phyloP scores from a whole-genome alignment of 306 rosid genomes.

The Cucumis hystrix region DNA sequence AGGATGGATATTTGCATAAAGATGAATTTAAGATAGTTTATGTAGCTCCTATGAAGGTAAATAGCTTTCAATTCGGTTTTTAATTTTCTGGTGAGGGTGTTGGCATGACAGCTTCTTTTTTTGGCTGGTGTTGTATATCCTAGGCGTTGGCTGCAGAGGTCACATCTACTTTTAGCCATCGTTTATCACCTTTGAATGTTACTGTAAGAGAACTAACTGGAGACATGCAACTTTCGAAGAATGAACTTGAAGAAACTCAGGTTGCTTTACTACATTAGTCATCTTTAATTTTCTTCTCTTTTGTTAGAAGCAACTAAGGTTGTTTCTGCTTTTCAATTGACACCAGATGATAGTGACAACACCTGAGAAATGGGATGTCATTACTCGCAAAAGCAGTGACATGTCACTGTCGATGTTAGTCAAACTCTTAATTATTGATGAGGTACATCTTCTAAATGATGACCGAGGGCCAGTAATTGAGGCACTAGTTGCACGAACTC shows the following conservation, averaged over 20 bases:
- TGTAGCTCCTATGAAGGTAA: slow-evolving; percentile 99
- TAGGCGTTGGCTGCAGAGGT: slow-evolving; percentile 99
- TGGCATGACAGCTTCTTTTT: background rate
- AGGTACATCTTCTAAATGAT: slow-evolving; percentile 92
- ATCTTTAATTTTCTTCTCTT: slow-evolving; percentile 8
- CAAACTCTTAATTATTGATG: slow-evolving; percentile 91
- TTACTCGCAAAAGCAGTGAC: slow-evolving; percentile 97
- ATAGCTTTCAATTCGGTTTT: background rate
- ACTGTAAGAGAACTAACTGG: slow-evolving; percentile 89
- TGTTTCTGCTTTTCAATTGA: slow-evolving; percentile 5
- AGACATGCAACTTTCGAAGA: slow-evolving; percentile 94
- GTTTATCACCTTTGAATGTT: slow-evolving; percentile 90
- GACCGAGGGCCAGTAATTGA: slow-evolving; percentile 98
- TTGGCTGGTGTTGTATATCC: slow-evolving; percentile 12
- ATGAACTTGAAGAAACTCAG: slow-evolving; percentile 96
- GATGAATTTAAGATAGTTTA: slow-evolving; percentile 87
- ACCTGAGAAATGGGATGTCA: slow-evolving; percentile 99
- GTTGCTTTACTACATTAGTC: slow-evolving; percentile 22
- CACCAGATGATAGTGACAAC: slow-evolving; percentile 96
- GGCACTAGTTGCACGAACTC: slow-evolving; percentile 92
- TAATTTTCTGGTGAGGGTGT: background rate
- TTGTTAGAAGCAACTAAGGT: slow-evolving; percentile 10
- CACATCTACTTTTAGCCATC: slow-evolving; percentile 81
- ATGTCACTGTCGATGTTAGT: slow-evolving; percentile 93
- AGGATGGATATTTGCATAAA: slow-evolving; percentile 88